These are phyloP conservation scores for Akanthomyces lecanii DNA, from an alignment of 2,329 filamentous ascomycete genomes.

Conservation along the genomic window DNA sequence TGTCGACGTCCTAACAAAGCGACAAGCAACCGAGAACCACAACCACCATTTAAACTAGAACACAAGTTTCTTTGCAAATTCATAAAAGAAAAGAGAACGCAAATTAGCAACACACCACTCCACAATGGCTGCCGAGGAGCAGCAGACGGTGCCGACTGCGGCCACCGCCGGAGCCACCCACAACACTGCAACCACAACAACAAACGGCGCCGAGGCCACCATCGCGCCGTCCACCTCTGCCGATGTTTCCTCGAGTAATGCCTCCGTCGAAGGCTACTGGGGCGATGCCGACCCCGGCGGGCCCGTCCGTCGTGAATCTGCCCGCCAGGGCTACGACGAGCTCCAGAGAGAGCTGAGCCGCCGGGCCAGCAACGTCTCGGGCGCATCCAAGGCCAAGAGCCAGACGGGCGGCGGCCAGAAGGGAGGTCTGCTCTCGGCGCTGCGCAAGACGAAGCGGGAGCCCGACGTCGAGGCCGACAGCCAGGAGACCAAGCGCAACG, in stretches of 20 bases:
- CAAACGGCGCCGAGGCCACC: neutral
- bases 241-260: slow-evolving; percentile 10
- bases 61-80: neutral
- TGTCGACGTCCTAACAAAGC: neutral
- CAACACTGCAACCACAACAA: neutral
- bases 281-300: slow-evolving; percentile 24
- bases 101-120: neutral
- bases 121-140: slow-evolving; percentile 14
- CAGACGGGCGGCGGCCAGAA: neutral
- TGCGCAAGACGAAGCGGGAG: slow-evolving; percentile 8
- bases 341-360: slow-evolving; percentile 24
- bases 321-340: slow-evolving; percentile 21
- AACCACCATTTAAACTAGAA: too few relatives aligned
- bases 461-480: slow-evolving; percentile 16
- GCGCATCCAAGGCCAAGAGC: slow-evolving; percentile 8
- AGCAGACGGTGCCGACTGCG: slow-evolving; percentile 4
- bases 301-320: slow-evolving; percentile 20
- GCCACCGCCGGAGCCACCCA: neutral
- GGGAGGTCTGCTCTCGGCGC: slow-evolving; percentile 3
- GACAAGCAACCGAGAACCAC: neutral
- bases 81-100: neutral
- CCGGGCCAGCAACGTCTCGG: slow-evolving; percentile 17
- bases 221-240: neutral
- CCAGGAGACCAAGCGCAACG: slow-evolving; percentile 31
- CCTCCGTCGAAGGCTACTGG: slow-evolving; percentile 24